Percentiles rank a stretch among this genome's conserved stretches.
These are phyloP conservation scores for Hysterangium stoloniferum DNA, from an alignment of 768 basidiomycete genomes.

Conservation along the genomic window DNA sequence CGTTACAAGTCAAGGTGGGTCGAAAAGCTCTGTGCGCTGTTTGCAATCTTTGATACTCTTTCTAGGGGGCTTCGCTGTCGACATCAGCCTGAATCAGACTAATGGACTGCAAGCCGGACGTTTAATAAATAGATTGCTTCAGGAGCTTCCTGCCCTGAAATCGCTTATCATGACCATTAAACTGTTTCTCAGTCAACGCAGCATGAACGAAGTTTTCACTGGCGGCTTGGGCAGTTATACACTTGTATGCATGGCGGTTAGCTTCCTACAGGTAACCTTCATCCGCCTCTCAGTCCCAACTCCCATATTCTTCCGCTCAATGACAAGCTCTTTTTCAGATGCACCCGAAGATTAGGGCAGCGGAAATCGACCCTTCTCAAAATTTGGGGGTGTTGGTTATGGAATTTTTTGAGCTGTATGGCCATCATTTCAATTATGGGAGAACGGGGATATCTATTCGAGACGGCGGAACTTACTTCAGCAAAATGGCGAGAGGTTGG, in stretches of 20 bases:
- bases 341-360: conserved; percentile 88
- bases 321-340: conserved; percentile 35
- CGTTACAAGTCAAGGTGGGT: conserved; percentile 56
- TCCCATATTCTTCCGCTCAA: not conserved
- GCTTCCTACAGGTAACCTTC: conserved; percentile 75
- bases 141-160: conserved; percentile 69
- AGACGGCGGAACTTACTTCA: conserved; percentile 84
- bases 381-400: conserved; percentile 92
- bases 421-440: conserved; percentile 83
- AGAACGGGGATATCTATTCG: conserved; percentile 84
- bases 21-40: conserved; percentile 29
- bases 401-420: conserved; percentile 98
- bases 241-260: conserved; percentile 87
- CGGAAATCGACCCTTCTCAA: conserved; percentile 77
- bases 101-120: conserved; percentile 75
- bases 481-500: conserved; percentile 81
- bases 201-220: conserved; percentile 97
- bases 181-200: conserved; percentile 78
- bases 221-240: conserved; percentile 93
- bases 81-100: conserved; percentile 88
- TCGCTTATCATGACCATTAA: conserved; percentile 85
- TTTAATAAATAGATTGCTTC: conserved; percentile 75
- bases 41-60: no score
- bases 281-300: not conserved
- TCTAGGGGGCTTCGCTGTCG: conserved; percentile 73